phyloP scores from a whole-genome alignment of 352 stramenopile genomes.

The Globisporangium parvum region DNA sequence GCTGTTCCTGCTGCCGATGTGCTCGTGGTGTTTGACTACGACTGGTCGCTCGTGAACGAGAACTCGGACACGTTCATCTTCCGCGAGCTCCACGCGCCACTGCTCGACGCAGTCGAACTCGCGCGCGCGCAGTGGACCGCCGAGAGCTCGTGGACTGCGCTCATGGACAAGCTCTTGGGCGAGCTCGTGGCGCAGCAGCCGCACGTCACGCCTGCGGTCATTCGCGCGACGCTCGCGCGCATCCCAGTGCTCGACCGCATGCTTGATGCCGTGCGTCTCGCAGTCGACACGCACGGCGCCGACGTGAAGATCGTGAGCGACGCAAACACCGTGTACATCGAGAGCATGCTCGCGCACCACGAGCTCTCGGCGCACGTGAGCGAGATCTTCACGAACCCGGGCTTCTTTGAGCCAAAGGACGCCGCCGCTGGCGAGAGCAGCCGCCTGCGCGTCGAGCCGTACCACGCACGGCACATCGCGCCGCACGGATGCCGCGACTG shows the following conservation, averaged over 20 bases:
- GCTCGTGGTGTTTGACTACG: conserved; percentile 79
- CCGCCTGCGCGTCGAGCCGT: conserved; percentile 48
- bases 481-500: conserved; percentile 56
- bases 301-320: conserved; percentile 72
- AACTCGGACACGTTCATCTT: conserved; percentile 83
- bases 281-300: conserved; percentile 27
- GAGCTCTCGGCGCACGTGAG: conserved; percentile 25
- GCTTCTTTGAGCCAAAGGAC: conserved; percentile 23
- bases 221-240: conserved; percentile 34
- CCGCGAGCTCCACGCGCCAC: conserved; percentile 49
- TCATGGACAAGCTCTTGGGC: conserved; percentile 63
- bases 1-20: conserved; percentile 5
- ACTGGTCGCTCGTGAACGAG: conserved; percentile 80
- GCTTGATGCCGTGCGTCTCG: conserved; percentile 57
- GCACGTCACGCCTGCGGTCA: conserved; percentile 23
- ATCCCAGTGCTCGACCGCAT: conserved; percentile 62
- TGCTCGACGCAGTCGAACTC: conserved; percentile 31
- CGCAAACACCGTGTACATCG: conserved; percentile 75
- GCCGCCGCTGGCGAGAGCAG: conserved; percentile 11
- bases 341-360: conserved; percentile 57
- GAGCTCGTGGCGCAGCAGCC: conserved; percentile 35
- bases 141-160: conserved; percentile 37
- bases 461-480: conserved; percentile 25
- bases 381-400: conserved; percentile 56
- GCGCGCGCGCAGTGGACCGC: conserved; percentile 19